Base-by-base conservation (phyloP, 1,139 yeast genomes). In the Meyerozyma sp. region DNA sequence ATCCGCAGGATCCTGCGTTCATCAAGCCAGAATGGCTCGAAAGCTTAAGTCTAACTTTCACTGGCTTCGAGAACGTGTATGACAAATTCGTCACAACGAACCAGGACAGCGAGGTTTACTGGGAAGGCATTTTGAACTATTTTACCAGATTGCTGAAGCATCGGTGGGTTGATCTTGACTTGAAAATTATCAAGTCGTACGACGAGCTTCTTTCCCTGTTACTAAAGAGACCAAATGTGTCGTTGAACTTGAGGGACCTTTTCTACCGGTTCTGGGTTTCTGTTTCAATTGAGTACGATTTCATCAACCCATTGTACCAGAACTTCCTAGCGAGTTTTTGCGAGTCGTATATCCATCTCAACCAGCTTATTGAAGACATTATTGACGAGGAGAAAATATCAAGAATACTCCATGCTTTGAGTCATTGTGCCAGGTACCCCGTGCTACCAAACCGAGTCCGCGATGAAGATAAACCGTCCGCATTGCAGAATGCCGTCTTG, bases 361-460 rank as follows among this genome's bases (percentile, higher is more conserved):
- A 72, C 49, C 46, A 49, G 2, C 56, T 79, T 13, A 55, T 72
- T 11, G 54, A 57, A 27, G 62, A 55, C 3, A 59, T 52, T 7
- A 55, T 65, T 47, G 59, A 63, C 6, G 20, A 57, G 5, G 53
- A 59, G 2, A 73, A 73, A 53, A 62, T 76, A 32, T 74, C 69
- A 45, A 61, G 58, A 10, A 64, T 81, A 16, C 58, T 83, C 38
- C 59, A 62, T 18, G 63, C 75, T 8, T 72, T 84, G 49, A 81
- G 78, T 52, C 70, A 80, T 26, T 79, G 87, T 46, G 78, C 84
- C 1, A 67, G 85, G 44, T 85, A 82, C 57, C 93, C 94, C 0
- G 70, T 84, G 10, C 63, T 84, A 23, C 81, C 84, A 5, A 73
- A 68, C 14, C 66, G 64, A 43, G 53, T 48, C 29, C 59, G 61